Percentiles rank a stretch among this genome's conserved stretches.
phyloP scores from a whole-genome alignment of 495 filamentous ascomycete genomes.

The Aspergillus diversus region DNA sequence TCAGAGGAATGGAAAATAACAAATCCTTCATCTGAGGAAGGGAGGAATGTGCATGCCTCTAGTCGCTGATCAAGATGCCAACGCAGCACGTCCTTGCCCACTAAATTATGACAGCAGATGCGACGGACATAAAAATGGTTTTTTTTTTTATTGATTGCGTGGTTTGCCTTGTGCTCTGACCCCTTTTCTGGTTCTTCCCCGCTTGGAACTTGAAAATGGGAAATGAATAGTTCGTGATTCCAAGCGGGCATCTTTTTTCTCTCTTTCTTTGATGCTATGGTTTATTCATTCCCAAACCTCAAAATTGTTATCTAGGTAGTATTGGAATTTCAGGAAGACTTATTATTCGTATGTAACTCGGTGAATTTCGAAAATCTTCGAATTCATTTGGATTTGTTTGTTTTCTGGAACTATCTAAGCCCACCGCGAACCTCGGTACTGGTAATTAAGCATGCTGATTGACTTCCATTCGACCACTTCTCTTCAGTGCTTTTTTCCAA shows the following conservation, averaged over 20 bases:
- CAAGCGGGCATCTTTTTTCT: neutral
- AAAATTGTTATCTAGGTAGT: neutral
- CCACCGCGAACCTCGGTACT: too few species aligned
- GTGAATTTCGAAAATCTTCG: too few species aligned
- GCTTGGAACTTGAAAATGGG: too few species aligned
- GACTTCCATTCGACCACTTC: too few species aligned
- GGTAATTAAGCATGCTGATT: too few species aligned
- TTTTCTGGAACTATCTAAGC: too few species aligned
- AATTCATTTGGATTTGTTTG: too few species aligned
- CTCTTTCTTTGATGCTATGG: neutral
- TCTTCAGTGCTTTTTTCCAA: too few species aligned
- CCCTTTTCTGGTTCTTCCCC: too few species aligned
- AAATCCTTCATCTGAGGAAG: neutral
- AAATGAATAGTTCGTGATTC: neutral
- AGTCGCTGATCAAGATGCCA: neutral
- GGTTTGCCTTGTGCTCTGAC: neutral
- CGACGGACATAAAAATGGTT: neutral
- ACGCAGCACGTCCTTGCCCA: neutral
- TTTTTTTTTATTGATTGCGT: neutral
- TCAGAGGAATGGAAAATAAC: neutral
- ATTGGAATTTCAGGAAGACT: too few species aligned
- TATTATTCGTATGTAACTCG: too few species aligned
- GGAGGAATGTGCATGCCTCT: neutral
- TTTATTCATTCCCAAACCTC: too few species aligned
- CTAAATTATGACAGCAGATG: constrained; percentile 3